Evolutionary conservation across 257 asterid genomes (phyloP), one percentile per base, ranked within the genome.

Genomic region (Solanum paucissectum): DNA sequence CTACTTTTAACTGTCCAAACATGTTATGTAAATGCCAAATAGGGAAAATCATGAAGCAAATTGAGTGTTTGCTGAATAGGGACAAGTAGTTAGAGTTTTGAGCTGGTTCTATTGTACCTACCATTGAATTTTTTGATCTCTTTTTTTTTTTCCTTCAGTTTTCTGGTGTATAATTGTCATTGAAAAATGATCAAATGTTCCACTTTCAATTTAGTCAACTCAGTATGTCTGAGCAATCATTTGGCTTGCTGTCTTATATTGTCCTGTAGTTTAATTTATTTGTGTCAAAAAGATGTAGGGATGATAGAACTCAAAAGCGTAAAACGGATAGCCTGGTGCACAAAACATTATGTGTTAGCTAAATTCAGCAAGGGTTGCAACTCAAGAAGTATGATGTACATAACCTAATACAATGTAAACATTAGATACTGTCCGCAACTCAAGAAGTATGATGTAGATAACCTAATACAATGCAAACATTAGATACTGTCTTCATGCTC

Each of bases 21-120:
- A 82, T 20, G 44, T 77, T 73, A 2, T 72, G 66, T 23, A 62
- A 66, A 40, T 62, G 75, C 34, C 27, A 40, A 73, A 73, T 20
- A 86, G 73, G 83, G 29, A 32, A 86, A 86, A 71, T 7, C 84
- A 71, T 86, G 88, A 14, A 49, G 84, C 72, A 72, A 33, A 46
- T 73, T 52, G 21, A 72, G 84, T 36, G 55, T 72, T 29, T 86
- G 88, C 33, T 86, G 88, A 55, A 85, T 85, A 6, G 81, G 16
- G 37, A 66, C 75, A 27, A 85, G 37, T 55, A 44, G 90, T 37
- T 91, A 87, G 21, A 29, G 32, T 32, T 66, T 69, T 36, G 75
- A 38, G 83, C 38, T 55, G 68, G 69, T 42, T 82, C 42, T 82
- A 46, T 82, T 82, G 69, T 20, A 49, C 85, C 85, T 82, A 49